These are phyloP conservation scores for Boechera retrofracta DNA, from an alignment of 345 rosid species.

Conservation along the genomic window DNA sequence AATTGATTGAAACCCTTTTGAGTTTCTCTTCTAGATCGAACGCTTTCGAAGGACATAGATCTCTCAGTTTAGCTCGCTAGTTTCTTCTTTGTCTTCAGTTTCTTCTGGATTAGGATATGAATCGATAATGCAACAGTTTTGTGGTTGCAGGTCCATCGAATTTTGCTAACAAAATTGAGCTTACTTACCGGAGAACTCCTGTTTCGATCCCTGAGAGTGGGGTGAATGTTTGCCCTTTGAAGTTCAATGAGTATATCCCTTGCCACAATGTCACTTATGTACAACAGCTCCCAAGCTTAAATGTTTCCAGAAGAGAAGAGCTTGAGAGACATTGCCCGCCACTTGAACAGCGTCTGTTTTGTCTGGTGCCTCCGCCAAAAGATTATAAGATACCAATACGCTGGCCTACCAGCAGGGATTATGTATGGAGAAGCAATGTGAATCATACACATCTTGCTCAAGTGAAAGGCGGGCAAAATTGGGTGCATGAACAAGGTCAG, in stretches of 20 bases:
- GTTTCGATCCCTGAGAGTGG: constrained; percentile 62
- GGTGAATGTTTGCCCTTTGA: constrained; percentile 74
- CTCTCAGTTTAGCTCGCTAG: background rate
- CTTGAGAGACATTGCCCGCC: constrained; percentile 98
- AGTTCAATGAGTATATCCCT: constrained; percentile 84
- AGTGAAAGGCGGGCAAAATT: constrained; percentile 96
- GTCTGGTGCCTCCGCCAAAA: constrained; percentile 88
- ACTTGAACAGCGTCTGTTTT: constrained; percentile 72
- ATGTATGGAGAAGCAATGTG: constrained; percentile 93
- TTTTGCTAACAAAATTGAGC: constrained; percentile 59
- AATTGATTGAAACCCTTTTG: background rate
- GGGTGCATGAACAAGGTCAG: constrained; percentile 87
- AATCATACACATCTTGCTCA: constrained; percentile 95
- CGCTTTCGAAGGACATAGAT: background rate
- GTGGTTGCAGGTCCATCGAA: constrained; percentile 52
- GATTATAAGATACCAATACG: constrained; percentile 88
- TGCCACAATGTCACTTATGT: constrained; percentile 80
- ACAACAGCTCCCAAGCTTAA: constrained; percentile 57
- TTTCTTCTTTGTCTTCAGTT: background rate
- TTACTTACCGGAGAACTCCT: constrained; percentile 63
- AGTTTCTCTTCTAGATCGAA: constrained; percentile 6
- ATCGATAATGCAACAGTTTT: constrained; percentile 28
- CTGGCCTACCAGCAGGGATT: constrained; percentile 93
- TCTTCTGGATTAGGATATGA: background rate
- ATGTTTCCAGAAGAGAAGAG: constrained; percentile 81